Evolutionary conservation across 352 stramenopile genomes (phyloP), one percentile per base, ranked within the genome.

Genomic region (Phytophthora uliginosa): DNA sequence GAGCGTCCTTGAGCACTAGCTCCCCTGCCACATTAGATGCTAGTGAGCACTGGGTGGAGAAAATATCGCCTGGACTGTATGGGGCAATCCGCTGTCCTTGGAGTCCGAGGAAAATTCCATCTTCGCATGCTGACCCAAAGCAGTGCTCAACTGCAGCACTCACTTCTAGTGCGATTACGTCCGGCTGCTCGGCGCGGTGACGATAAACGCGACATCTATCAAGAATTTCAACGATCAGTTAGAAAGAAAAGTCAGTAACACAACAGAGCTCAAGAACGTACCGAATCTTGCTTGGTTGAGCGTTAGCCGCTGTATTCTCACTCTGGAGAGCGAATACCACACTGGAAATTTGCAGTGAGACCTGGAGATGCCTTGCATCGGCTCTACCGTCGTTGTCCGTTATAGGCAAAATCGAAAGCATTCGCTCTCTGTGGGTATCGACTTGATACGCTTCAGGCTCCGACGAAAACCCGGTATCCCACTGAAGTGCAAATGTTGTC

Each of bases 81-180:
- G 59, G 28, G 6, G 85, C 65, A 17, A 94, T 71, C 31, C 73
- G 67, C 34, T 88, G 77, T 20, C 55, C 73, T 34, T 82, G 78
- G 4, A 87, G 48, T 9, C 84, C 83, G 9, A 85, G 31, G 24
- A 90, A 93, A 50, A 92, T 74, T 6, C 58, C 86, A 40, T 76
- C 59, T 4, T 81, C 55, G 40, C 83, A 91, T 36, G 67, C 66
- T 15, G 48, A 12, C 8, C 55, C 63, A 42, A 53, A 48, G 36
- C 85, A 93, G 17, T 80, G 60, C 48, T 93, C 83, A 8, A 91
- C 67, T 13, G 40, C 38, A 18, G 51, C 60, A 36, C 60, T 76
- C 18, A 77, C 68, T 76, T 90, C 80, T 22, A 91, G 62, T 5
- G 78, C 65, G 8, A 70, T 52, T 22, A 56, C n/a, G 7, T 48